phyloP scores from a whole-genome alignment of 441 rosid genomes.

The Isatis lusitanica region DNA sequence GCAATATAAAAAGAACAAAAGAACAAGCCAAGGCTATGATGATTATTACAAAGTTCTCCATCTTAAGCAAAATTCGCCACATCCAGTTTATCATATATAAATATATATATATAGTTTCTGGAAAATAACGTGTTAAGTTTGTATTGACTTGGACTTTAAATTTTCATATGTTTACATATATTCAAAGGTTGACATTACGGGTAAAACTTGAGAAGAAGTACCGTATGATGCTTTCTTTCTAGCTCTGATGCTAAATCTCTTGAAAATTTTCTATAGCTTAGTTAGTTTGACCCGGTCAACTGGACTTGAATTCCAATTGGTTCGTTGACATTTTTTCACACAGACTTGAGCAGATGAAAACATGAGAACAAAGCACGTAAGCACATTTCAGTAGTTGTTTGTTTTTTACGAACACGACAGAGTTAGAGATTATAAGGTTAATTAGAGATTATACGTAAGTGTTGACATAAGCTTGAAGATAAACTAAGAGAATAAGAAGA shows the following conservation, averaged over 20 bases:
- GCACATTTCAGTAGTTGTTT: background rate
- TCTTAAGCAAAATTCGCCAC: background rate
- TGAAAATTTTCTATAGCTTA: background rate
- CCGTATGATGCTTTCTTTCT: background rate
- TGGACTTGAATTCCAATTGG: background rate
- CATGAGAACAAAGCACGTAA: slow-evolving; percentile 5
- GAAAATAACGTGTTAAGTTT: slow-evolving; percentile 14
- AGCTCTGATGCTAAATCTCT: background rate
- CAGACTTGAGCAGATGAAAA: background rate
- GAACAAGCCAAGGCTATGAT: slow-evolving; percentile 11
- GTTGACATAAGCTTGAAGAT: no score
- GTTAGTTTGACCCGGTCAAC: background rate
- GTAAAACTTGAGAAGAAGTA: background rate
- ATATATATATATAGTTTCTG: background rate
- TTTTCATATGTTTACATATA: background rate
- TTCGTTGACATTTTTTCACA: background rate
- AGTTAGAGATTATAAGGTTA: no score
- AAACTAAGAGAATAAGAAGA: no score
- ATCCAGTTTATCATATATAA: background rate
- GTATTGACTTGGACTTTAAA: slow-evolving; percentile 12
- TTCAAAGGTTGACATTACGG: slow-evolving; percentile 6
- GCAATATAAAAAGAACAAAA: background rate
- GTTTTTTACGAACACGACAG: no score
- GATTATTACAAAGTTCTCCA: slow-evolving; percentile 2
- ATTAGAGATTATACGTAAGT: no score